phyloP scores from a whole-genome alignment of 2,329 filamentous ascomycete genomes.

The Knoxdaviesia proteae region DNA sequence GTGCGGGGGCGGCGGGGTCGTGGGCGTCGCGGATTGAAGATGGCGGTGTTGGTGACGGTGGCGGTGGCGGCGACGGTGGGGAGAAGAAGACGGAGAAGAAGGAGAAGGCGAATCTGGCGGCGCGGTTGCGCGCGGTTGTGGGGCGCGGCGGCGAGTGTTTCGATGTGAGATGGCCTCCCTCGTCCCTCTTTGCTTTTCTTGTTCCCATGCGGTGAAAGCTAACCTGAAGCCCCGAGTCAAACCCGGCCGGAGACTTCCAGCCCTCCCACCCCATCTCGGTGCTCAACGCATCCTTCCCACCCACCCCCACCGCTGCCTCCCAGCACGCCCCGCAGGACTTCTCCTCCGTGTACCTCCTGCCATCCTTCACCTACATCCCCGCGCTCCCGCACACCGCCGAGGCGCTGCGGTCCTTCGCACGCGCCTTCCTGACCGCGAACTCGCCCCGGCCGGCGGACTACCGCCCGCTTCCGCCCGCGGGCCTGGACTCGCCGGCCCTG shows the following conservation, averaged over 20 bases:
- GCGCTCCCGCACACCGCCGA: constrained; percentile 43
- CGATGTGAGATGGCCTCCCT: constrained; percentile 31
- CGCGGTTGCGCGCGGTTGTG: constrained; percentile 50
- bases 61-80: constrained; percentile 44
- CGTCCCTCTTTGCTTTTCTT: background rate
- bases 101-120: constrained; percentile 32
- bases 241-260: constrained; percentile 19
- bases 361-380: constrained; percentile 63
- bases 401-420: constrained; percentile 16
- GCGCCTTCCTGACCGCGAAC: background rate
- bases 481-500: constrained; percentile 34
- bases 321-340: constrained; percentile 23
- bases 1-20: constrained; percentile 50
- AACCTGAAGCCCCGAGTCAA: background rate
- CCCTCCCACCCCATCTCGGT: constrained; percentile 67
- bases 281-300: constrained; percentile 52
- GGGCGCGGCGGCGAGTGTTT: constrained; percentile 44
- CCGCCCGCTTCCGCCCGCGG: constrained; percentile 15
- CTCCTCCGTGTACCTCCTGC: constrained; percentile 56
- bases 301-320: constrained; percentile 17
- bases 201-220: background rate
- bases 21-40: constrained; percentile 77
- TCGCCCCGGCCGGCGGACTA: background rate
- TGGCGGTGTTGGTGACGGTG: background rate
- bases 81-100: constrained; percentile 27